These are phyloP conservation scores for Hippophae rhamnoides DNA, from an alignment of 306 rosid species.

Conservation along the genomic window DNA sequence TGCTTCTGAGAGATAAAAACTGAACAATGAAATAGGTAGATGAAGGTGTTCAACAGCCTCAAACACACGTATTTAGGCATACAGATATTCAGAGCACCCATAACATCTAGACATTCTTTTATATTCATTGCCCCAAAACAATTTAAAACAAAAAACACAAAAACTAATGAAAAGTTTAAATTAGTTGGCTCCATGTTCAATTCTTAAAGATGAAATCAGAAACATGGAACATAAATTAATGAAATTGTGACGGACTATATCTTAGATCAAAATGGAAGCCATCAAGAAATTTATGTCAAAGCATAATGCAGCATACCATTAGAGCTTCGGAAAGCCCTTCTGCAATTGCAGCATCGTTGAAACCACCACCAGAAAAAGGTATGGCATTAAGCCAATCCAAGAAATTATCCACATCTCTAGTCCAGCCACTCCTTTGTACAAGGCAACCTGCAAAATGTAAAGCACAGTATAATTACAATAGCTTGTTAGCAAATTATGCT, in stretches of 20 bases:
- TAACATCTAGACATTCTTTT: no score
- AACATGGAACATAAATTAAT: neutral
- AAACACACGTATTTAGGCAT: no score
- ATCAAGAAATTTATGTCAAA: neutral
- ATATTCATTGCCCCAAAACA: no score
- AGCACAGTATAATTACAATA: slow-evolving; percentile 8
- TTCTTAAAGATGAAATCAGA: neutral
- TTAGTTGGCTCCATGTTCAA: no score
- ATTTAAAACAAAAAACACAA: no score
- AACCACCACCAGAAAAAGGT: slow-evolving; percentile 87
- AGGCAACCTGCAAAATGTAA: slow-evolving; percentile 54
- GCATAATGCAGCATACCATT: slow-evolving; percentile 44
- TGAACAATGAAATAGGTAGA: no score
- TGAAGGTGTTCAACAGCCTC: no score
- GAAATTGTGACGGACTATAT: slow-evolving; percentile 2
- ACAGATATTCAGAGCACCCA: no score
- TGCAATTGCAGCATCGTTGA: slow-evolving; percentile 86
- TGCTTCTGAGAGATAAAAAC: no score
- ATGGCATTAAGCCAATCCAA: slow-evolving; percentile 61
- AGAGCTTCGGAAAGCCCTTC: slow-evolving; percentile 98
- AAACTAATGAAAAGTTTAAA: no score
- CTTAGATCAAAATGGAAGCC: slow-evolving; percentile 11
- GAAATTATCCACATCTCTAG: slow-evolving; percentile 69
- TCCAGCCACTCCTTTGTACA: slow-evolving; percentile 90
- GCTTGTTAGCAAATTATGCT: neutral